phyloP scores from a whole-genome alignment of 179 eudicot genomes.

The Monotropa hypopitys region DNA sequence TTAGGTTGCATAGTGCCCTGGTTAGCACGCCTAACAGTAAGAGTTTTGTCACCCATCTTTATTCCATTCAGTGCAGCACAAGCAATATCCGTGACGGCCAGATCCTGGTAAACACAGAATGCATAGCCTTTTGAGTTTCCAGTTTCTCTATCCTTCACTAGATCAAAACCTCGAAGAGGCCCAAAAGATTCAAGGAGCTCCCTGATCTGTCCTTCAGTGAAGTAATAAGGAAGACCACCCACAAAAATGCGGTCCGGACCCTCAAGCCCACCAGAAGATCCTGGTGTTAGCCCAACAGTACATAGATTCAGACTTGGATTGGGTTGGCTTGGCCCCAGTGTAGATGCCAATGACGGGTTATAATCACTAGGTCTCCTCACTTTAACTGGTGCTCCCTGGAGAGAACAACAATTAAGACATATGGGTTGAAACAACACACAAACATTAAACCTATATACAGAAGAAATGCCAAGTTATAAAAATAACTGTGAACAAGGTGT shows the following conservation, averaged over 20 bases:
- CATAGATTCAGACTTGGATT: conserved; percentile 73
- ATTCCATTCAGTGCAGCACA: conserved; percentile 96
- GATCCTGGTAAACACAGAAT: conserved; percentile 85
- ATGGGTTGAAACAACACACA: not conserved
- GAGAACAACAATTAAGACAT: not conserved
- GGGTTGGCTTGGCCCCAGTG: conserved; percentile 96
- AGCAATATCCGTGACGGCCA: conserved; percentile 77
- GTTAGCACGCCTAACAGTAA: conserved; percentile 94
- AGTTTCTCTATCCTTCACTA: conserved; percentile 93
- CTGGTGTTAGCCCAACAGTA: conserved; percentile 87
- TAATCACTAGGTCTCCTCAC: conserved; percentile 79
- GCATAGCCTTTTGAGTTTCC: conserved; percentile 99
- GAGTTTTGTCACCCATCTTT: conserved; percentile 88
- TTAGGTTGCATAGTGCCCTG: conserved; percentile 80
- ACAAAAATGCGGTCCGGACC: conserved; percentile 97
- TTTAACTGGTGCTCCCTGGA: conserved; percentile 76
- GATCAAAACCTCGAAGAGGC: conserved; percentile 78
- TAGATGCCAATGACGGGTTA: conserved; percentile 81
- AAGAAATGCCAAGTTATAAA: too few relatives aligned
- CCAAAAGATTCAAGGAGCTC: conserved; percentile 95
- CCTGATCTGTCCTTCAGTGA: conserved; percentile 83
- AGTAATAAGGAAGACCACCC: conserved; percentile 92
- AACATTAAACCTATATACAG: not conserved
- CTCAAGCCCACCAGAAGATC: conserved; percentile 92
- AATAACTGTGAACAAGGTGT: not conserved